Evolutionary conservation across 768 basidiomycete genomes (phyloP).

Genomic region (Collybia sp.): DNA sequence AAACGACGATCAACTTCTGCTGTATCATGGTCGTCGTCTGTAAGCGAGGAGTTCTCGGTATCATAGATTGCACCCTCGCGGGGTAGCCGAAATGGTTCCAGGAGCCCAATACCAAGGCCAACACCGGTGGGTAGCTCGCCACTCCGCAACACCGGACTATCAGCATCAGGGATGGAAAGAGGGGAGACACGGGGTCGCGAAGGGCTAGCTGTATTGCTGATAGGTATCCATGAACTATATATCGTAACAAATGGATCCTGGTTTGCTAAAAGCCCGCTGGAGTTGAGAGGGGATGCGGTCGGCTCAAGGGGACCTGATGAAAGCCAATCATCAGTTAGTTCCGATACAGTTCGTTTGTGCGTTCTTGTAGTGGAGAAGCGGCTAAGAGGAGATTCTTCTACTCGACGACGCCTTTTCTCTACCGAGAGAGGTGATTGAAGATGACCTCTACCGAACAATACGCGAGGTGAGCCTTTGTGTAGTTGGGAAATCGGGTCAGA

Average conservation of each 20-base stretch:
- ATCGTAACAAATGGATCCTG: slow-evolving; percentile 44
- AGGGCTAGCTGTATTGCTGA: slow-evolving; percentile 16
- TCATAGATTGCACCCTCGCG: slow-evolving; percentile 22
- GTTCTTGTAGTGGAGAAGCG: slow-evolving; percentile 20
- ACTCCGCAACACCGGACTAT: slow-evolving; percentile 54
- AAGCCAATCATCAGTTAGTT: slow-evolving; percentile 38
- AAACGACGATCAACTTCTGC: slow-evolving; percentile 11
- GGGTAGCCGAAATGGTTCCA: slow-evolving; percentile 51
- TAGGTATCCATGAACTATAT: slow-evolving; percentile 34
- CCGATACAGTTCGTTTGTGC: slow-evolving; percentile 27
- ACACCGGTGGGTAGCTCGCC: slow-evolving; percentile 26
- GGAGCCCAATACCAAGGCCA: slow-evolving; percentile 47
- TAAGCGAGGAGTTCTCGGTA: slow-evolving; percentile 13
- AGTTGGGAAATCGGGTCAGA: slow-evolving; percentile 26
- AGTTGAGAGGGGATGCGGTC: slow-evolving; percentile 14
- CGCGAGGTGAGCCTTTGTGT: slow-evolving; percentile 33
- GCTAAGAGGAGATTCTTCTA: slow-evolving; percentile 46
- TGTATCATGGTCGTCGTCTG: slow-evolving; percentile 23
- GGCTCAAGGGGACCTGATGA: slow-evolving; percentile 23
- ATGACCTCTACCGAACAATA: slow-evolving; percentile 29
- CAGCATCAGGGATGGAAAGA: slow-evolving; percentile 29
- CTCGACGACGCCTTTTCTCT: slow-evolving; percentile 23
- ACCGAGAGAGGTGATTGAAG: slow-evolving; percentile 22
- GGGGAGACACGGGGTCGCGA: slow-evolving; percentile 21
- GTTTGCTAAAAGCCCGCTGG: slow-evolving; percentile 14